These are phyloP conservation scores for Sequoia sempervirens DNA, from an alignment of 75 land plant species.

Conservation along the genomic window DNA sequence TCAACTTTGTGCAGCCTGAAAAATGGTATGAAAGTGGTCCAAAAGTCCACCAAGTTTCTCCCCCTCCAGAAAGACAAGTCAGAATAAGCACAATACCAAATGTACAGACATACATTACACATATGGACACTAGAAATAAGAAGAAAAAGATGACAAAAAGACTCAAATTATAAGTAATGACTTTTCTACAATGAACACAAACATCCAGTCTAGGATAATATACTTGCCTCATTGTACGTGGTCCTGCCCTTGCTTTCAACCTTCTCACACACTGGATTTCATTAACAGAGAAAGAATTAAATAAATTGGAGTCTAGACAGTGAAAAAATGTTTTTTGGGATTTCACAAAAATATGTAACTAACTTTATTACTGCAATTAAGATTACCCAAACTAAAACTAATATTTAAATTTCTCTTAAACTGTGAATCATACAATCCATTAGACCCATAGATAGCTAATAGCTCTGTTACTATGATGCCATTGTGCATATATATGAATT, in stretches of 20 bases:
- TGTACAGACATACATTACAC: not conserved
- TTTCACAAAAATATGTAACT: slow-evolving; percentile 7
- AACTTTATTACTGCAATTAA: slow-evolving; percentile 6
- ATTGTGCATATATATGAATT: not conserved
- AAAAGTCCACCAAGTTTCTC: not conserved
- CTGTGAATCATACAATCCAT: not conserved
- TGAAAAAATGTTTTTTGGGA: not conserved
- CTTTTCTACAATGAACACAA: not conserved
- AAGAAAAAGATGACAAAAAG: not conserved
- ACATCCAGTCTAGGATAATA: not conserved
- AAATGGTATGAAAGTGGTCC: not conserved
- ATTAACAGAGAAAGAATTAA: slow-evolving; percentile 1
- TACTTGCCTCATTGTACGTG: slow-evolving; percentile 80
- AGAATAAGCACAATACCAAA: not conserved
- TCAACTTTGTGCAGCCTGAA: not conserved
- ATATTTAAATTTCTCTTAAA: not conserved
- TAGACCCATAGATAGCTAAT: not conserved
- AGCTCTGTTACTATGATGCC: slow-evolving; percentile 1
- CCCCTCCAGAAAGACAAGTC: not conserved
- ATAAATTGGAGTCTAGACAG: not conserved
- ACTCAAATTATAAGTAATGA: not conserved
- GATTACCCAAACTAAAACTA: not conserved
- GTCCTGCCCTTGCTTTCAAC: slow-evolving; percentile 88
- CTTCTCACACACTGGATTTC: slow-evolving; percentile 66
- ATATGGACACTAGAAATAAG: not conserved